phyloP scores from a whole-genome alignment of 2,329 filamentous ascomycete species.

The Ceratocystiopsis minuta region DNA sequence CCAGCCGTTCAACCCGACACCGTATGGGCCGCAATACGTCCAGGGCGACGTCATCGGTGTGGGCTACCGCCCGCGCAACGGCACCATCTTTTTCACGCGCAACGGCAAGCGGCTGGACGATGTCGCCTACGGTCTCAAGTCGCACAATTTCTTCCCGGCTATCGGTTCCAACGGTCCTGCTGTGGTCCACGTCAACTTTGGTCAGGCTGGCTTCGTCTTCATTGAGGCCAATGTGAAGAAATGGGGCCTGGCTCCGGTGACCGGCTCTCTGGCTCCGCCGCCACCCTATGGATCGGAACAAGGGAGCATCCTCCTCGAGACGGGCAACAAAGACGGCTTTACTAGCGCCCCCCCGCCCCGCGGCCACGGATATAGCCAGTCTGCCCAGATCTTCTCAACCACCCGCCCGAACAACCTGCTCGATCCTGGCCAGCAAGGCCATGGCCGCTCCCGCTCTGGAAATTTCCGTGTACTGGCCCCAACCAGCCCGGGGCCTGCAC shows the following conservation, averaged over 20 bases:
- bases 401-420: conserved; percentile 21
- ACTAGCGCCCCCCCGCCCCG: conserved; percentile 20
- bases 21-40: conserved; percentile 68
- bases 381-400: conserved; percentile 23
- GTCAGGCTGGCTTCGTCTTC: conserved; percentile 94
- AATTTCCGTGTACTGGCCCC: conserved; percentile 60
- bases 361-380: conserved; percentile 26
- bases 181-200: conserved; percentile 89
- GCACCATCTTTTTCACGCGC: conserved; percentile 92
- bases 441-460: conserved; percentile 58
- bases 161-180: conserved; percentile 92
- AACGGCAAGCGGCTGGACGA: conserved; percentile 97
- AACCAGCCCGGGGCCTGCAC: conserved; percentile 71
- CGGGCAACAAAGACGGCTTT: conserved; percentile 49
- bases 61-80: conserved; percentile 84
- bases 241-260: conserved; percentile 94
- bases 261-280: conserved; percentile 81
- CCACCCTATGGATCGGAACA: conserved; percentile 95
- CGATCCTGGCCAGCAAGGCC: conserved; percentile 29
- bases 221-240: conserved; percentile 99
- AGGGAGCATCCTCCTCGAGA: conserved; percentile 85
- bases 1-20: conserved; percentile 67
- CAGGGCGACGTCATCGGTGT: conserved; percentile 94
- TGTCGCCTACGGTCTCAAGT: conserved; percentile 78
- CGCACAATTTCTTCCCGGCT: conserved; percentile 93